These are phyloP conservation scores for Melastoma malabathricum DNA, from an alignment of 345 rosid genomes.

Conservation along the genomic window DNA sequence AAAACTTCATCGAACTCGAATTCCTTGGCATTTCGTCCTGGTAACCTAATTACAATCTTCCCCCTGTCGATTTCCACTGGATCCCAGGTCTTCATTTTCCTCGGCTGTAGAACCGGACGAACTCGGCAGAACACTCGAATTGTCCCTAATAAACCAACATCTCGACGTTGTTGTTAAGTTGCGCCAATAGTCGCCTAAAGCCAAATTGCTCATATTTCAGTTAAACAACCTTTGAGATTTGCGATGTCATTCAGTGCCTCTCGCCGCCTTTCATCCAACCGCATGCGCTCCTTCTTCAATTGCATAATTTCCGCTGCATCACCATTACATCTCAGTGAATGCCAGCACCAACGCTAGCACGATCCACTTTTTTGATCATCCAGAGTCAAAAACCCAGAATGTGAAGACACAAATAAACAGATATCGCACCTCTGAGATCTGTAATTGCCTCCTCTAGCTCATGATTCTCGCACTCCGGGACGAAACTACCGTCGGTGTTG, in stretches of 20 bases:
- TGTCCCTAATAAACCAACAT: constrained; percentile 37
- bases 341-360: too few species aligned
- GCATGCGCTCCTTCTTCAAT: constrained; percentile 41
- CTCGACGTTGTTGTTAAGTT: not conserved
- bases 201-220: not conserved
- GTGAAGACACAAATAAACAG: not conserved
- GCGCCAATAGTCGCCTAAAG: not conserved
- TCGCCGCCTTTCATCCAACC: constrained; percentile 43
- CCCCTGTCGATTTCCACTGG: constrained; percentile 32
- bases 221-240: constrained; percentile 56
- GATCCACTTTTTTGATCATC: too few species aligned
- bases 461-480: constrained; percentile 61
- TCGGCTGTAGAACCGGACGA: constrained; percentile 35
- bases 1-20: constrained; percentile 73
- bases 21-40: constrained; percentile 40
- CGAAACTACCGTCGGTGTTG: constrained; percentile 53
- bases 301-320: constrained; percentile 40
- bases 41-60: constrained; percentile 33
- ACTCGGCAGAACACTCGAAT: constrained; percentile 84
- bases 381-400: not conserved
- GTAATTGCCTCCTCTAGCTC: constrained; percentile 46
- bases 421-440: constrained; percentile 40
- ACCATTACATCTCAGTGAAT: constrained; percentile 4
- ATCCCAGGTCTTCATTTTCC: constrained; percentile 32
- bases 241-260: constrained; percentile 52